Evolutionary conservation across 306 rosid species (phyloP).

Genomic region (barrel medic (Medicago truncatula)): MtrunA17r5.0-ANR NC_053042.1:53499501-53500000

Average conservation of each 20-base stretch:
- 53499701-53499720: not conserved
- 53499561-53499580: not conserved
- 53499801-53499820: not conserved
- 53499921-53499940: conserved; percentile 14
- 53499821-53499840: not conserved
- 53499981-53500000: conserved; percentile 23
- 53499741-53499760: not conserved
- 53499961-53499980: conserved; percentile 5
- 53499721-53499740: not conserved
- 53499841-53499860: not conserved
- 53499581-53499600: not conserved
- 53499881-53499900: not conserved
- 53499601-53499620: not conserved
- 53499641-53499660: not conserved
- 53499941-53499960: not conserved
- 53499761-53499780: not conserved
- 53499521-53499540: not conserved
- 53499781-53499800: not conserved
- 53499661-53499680: not conserved
- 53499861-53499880: not conserved
- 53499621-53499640: not conserved
- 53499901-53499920: not conserved
- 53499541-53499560: not conserved
- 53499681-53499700: not conserved
- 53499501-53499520: not conserved